A percentile compares a stretch with the other conserved stretches of the same genome.
Evolutionary conservation across 2,329 filamentous ascomycete genomes (phyloP).

Genomic region (Microdochium nivale): DNA sequence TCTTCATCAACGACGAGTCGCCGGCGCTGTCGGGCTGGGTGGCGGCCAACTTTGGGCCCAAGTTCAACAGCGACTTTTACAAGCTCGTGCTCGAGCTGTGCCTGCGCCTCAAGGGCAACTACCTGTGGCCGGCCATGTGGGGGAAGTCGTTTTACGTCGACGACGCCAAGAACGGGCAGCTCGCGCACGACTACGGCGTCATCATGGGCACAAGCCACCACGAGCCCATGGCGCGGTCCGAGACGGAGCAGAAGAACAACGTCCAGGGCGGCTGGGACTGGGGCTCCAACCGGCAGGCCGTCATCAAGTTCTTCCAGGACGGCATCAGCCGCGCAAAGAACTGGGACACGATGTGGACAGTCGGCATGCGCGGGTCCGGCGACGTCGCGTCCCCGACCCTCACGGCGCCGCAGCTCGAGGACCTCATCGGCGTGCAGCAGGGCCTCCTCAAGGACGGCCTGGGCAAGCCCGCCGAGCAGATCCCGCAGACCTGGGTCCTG

Average conservation of each 20-base stretch:
- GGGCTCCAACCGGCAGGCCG: conserved; percentile 41
- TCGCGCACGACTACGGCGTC: conserved; percentile 66
- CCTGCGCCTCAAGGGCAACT: conserved; percentile 62
- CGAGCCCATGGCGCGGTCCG: conserved; percentile 56
- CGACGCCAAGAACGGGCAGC: conserved; percentile 57
- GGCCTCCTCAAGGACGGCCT: conserved; percentile 7
- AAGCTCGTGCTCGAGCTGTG: conserved; percentile 62
- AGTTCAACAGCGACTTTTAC: conserved; percentile 57
- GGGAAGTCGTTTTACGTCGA: conserved; percentile 64
- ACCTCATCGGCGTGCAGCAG: conserved; percentile 31
- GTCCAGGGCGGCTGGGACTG: conserved; percentile 43
- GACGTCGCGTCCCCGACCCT: conserved; percentile 33
- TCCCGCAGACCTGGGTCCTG: conserved; percentile 40
- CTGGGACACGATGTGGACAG: conserved; percentile 44
- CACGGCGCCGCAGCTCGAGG: conserved; percentile 31
- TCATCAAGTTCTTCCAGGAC: conserved; percentile 42
- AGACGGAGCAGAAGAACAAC: conserved; percentile 22
- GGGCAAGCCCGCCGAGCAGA: conserved; percentile 13
- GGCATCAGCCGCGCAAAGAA: conserved; percentile 39
- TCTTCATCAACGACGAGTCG: conserved; percentile 65
- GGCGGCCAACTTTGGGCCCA: conserved; percentile 29
- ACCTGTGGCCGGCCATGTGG: conserved; percentile 68
- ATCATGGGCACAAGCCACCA: conserved; percentile 67
- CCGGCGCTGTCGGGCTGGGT: conserved; percentile 62
- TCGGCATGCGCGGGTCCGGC: conserved; percentile 43